Base-by-base conservation (phyloP, 78 protist genomes). In the Chrysochromulina parva region DNA sequence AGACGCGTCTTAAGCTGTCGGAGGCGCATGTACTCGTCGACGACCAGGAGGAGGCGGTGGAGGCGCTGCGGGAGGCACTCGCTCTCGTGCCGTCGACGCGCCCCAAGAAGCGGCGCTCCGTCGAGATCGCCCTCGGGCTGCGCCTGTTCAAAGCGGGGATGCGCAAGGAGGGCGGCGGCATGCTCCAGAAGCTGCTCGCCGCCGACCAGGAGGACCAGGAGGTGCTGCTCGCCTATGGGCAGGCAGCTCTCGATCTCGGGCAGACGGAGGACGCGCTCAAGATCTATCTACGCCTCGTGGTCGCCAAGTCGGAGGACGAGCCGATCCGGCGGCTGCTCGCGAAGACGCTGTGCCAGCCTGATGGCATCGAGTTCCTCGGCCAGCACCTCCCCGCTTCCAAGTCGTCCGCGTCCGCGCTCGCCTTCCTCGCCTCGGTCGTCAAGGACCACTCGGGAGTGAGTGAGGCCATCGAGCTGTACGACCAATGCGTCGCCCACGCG, bases 361-460 rank as follows among this genome's bases (percentile, higher is more conserved):
- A 1, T 2, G 54, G 53, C 26, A 1, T 6, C 1, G 1, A 11
- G 80, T 7, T 38, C 22, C 80, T 71, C 20, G 22, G 16, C 54
- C 54, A 28, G 80, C 80, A 38, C n/a, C 80, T 71, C 20, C 24
- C 80, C 26, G n/a, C 19, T 19, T 4, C 7, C 22, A 53, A 6
- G 20, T 6, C 80, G 65, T 16, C 86, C 22, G 86, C 86, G 50
- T 10, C 86, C 26, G 76, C 92, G n/a, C 26, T 88, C 26, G 95
- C 93, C 9, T 95, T 76, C 73, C 59, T 95, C 17, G 90, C 90
- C 50, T 57, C 67, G 22, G 50, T 94, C 53, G 60, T 71, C 65
- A 95, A 90, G 86, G 96, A 95, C 19, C 65, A 88, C 89, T 89
- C 92, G 47, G 88, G 80, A 0, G 65, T 95, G 26, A 73, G 81